Conservation (phyloP, 2,329 filamentous ascomycete species). For the Elsinoe australis region DNA sequence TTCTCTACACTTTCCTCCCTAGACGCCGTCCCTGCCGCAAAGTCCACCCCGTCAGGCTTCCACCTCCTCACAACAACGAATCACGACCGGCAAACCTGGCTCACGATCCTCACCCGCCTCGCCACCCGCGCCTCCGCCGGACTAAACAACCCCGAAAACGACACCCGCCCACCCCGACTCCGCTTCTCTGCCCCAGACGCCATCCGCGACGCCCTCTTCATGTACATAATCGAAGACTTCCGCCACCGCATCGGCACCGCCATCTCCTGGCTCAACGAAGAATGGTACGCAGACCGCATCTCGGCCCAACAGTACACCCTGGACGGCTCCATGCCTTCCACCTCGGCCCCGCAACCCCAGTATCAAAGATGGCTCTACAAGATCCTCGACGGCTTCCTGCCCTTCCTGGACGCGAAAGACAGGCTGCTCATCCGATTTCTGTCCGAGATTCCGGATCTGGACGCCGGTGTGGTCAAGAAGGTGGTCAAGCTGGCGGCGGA, state of each 20-base stretch:
- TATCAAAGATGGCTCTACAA: slow-evolving; percentile 74
- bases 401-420: slow-evolving; percentile 85
- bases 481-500: slow-evolving; percentile 58
- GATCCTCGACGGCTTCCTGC: slow-evolving; percentile 80
- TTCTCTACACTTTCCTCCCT: slow-evolving; percentile 69
- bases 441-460: slow-evolving; percentile 81
- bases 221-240: slow-evolving; percentile 87
- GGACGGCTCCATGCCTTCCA: not conserved
- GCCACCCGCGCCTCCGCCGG: slow-evolving; percentile 71
- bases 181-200: slow-evolving; percentile 51
- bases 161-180: not conserved
- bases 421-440: slow-evolving; percentile 75
- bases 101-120: slow-evolving; percentile 75
- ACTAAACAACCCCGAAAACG: slow-evolving; percentile 55
- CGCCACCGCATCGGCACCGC: slow-evolving; percentile 80
- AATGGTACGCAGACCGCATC: slow-evolving; percentile 89
- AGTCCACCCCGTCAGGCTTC: slow-evolving; percentile 60
- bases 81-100: slow-evolving; percentile 82
- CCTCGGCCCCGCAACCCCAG: slow-evolving; percentile 36
- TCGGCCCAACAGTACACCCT: slow-evolving; percentile 36
- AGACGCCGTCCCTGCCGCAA: slow-evolving; percentile 52
- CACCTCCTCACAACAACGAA: slow-evolving; percentile 68
- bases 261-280: slow-evolving; percentile 90
- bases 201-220: slow-evolving; percentile 73
- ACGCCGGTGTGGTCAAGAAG: slow-evolving; percentile 60